Base-by-base conservation (phyloP, 2,329 filamentous ascomycete species). In the Alternaria gaisen region DNA sequence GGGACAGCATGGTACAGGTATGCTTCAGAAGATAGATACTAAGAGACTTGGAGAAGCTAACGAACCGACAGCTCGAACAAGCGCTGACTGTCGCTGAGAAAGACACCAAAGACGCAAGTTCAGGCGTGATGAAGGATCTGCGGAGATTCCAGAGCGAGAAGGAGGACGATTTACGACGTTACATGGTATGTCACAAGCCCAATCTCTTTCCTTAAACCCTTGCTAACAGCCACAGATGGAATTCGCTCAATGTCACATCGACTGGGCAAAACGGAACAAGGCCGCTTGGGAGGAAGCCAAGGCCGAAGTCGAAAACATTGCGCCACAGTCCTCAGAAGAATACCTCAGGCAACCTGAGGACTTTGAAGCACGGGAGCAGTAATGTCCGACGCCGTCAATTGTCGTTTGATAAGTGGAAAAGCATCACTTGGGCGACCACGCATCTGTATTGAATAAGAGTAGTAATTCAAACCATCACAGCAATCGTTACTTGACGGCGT, bases 141-240 rank as follows among this genome's bases (percentile, higher is more conserved):
- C 93, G 93, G 82, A 85, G 95, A 62, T 99, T 99, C 80, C 96
- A 99, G 80, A 85, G 84, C 60, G 94, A 98, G 80, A 99, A 99
- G 80, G 96, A 99, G 80, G 93, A 94, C 52, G 95, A 99, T 77
- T 79, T 99, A 72, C 90, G 89, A 74, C 88, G 92, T 65, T 98
- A 98, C 78, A 99, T 99, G 95, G 95, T 97, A 83, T 82, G 91
- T 55, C 56, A n/a, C 24, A 18, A 20, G 22, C 38, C 12, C 28
- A 5, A 26, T 4, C 3, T 32, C 5, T 2, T 16, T 44, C 8
- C 16, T 6, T n/a, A 5, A 1, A 24, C 20, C n/a, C 3, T 16
- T 18, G 32, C 20, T 30, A 40, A 34, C 64, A 64, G 54, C 56
- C 20, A 28, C 70, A 97, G 94, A 87, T 97, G 72, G 92, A 92